Base-by-base conservation (phyloP, 306 rosid species). In the Dalbergia cultrata region DNA sequence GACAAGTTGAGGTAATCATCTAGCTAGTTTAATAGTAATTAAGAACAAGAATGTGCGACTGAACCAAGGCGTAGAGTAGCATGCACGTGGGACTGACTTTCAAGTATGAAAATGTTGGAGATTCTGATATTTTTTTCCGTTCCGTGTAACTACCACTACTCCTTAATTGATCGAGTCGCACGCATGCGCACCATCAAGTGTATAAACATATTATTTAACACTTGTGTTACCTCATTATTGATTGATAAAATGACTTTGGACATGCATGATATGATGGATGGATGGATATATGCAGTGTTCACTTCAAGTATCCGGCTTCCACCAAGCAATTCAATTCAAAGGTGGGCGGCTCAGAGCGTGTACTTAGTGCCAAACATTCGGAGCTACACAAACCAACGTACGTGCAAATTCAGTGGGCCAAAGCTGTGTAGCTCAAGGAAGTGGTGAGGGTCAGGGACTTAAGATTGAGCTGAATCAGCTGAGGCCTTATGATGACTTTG, bases 401-500 rank as follows among this genome's bases (percentile, higher is more conserved):
- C 66, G 0, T 91, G 97, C 19, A 86, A 89, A 35, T 89, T 85
- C 76, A 71, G 64, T 9, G 79, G 80, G 0, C 89, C 89, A 9
- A 83, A 88, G 89, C 22, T 86, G 45, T 19, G 56, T 74, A 0
- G 74, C 8, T 13, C 70, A 89, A 10, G 96, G 96, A 0, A 70
- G 34, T 22, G 88, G 84, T 0, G n/a, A n/a, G n/a, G n/a, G n/a
- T n/a, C 57, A 85, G 13, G 94, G 94, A 0, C 77, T 88, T 19
- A 82, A 74, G 75, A 41, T 87, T 34, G 83, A 43, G 58, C 84
- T 90, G 9, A 83, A 81, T 71, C 66, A 73, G 18, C 66, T 61
- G 90, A 87, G 41, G 68, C 90, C 94, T 57, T 90, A 86, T 67
- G 89, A 93, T n/a, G n/a, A n/a, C 70, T 86, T 93, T 47, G 94